These are phyloP conservation scores for Mucuna pruriens DNA, from an alignment of 306 rosid species.

Conservation along the genomic window DNA sequence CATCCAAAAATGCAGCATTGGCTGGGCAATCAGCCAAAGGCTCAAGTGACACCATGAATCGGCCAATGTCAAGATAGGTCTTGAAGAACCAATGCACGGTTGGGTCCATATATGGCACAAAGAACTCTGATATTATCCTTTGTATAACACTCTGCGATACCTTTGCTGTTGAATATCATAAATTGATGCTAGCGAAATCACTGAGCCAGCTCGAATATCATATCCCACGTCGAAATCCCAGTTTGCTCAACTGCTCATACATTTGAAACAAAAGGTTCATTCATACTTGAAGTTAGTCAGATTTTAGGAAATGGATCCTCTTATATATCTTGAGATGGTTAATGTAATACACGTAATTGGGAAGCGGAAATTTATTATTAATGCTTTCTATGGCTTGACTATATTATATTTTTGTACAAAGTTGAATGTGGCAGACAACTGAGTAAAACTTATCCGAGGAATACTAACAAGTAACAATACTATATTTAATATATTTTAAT, in stretches of 20 bases:
- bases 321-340: no score
- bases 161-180: slow-evolving; percentile 47
- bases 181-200: slow-evolving; percentile 59
- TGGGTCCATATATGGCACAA: slow-evolving; percentile 50
- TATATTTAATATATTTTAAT: no score
- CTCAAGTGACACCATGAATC: slow-evolving; percentile 41
- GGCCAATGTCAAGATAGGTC: slow-evolving; percentile 55
- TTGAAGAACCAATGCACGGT: background rate
- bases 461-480: no score
- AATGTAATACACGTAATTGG: no score
- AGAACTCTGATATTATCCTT: slow-evolving; percentile 62
- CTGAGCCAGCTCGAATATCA: slow-evolving; percentile 54
- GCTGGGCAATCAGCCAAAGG: slow-evolving; percentile 59
- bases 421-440: no score
- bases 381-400: no score
- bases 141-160: slow-evolving; percentile 50
- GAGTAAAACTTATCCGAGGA: no score
- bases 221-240: slow-evolving; percentile 51
- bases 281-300: no score
- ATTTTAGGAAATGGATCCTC: no score
- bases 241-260: slow-evolving; percentile 55
- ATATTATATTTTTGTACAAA: no score
- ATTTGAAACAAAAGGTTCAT: background rate
- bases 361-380: no score
- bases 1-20: slow-evolving; percentile 53